Percentiles rank a stretch among this genome's conserved stretches.
Evolutionary conservation across 2,329 filamentous ascomycete genomes (phyloP).

Genomic region (Colletotrichum trifolii): DNA sequence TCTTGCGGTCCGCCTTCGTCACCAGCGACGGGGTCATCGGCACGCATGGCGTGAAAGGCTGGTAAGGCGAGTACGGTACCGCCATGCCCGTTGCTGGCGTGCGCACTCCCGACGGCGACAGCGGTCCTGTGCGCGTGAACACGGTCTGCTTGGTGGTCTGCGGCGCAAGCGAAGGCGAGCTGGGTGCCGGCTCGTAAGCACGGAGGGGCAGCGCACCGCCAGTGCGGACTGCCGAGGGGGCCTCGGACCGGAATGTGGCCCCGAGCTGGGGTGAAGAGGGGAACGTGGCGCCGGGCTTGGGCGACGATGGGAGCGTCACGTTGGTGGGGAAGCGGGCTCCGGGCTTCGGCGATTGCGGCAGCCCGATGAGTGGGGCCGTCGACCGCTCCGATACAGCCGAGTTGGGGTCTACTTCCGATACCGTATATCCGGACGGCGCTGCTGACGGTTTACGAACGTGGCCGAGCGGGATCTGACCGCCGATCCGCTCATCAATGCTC

Average conservation of each 20-base stretch:
- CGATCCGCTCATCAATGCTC: slow-evolving; percentile 69
- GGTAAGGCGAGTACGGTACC: slow-evolving; percentile 81
- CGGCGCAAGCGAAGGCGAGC: slow-evolving; percentile 59
- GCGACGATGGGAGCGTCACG: slow-evolving; percentile 56
- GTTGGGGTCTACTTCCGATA: slow-evolving; percentile 58
- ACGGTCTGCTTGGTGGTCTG: slow-evolving; percentile 72
- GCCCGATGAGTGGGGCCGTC: slow-evolving; percentile 61
- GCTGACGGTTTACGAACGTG: slow-evolving; percentile 53
- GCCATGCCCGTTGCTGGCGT: slow-evolving; percentile 72
- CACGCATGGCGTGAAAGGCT: slow-evolving; percentile 80
- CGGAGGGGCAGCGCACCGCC: slow-evolving; percentile 69
- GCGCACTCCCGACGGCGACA: slow-evolving; percentile 67
- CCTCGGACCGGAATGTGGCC: slow-evolving; percentile 59
- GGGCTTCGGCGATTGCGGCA: slow-evolving; percentile 58
- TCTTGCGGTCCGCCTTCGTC: slow-evolving; percentile 76
- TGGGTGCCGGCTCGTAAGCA: slow-evolving; percentile 68
- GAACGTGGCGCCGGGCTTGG: slow-evolving; percentile 63
- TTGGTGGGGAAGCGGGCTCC: slow-evolving; percentile 46
- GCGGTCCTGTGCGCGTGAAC: slow-evolving; percentile 66
- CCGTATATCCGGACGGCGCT: slow-evolving; percentile 37
- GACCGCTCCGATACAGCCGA: slow-evolving; percentile 65
- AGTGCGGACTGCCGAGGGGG: slow-evolving; percentile 66
- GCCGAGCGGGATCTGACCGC: slow-evolving; percentile 48
- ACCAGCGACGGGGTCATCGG: slow-evolving; percentile 82
- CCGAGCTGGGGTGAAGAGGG: slow-evolving; percentile 61